Evolutionary conservation across 2,329 filamentous ascomycete genomes (phyloP), one percentile per base, ranked within the genome.

Genomic region (Teratosphaeria viscida): DNA sequence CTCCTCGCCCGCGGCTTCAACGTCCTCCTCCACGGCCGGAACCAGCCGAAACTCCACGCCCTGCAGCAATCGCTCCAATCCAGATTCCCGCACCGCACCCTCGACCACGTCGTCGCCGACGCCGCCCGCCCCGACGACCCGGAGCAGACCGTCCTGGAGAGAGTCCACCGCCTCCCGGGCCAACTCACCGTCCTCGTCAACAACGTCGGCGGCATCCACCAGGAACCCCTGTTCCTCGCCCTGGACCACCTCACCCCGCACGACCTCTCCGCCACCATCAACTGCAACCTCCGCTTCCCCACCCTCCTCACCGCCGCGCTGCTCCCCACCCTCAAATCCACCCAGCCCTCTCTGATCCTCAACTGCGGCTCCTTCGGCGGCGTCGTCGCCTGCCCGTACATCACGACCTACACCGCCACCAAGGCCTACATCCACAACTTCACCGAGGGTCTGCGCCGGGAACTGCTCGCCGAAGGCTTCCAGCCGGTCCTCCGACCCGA

Each of bases 11-110:
- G 70, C 14, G 80, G 81, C 54, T 84, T 84, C 75, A 81, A 82
- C 64, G 74, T 85, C 37, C 73, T 84, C 16, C 66, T 85, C 8
- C 82, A 85, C 62, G 82, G 82, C n/a, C 78, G 81, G 39, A 82
- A 81, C 60, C 62, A 64, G 2, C 61, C 70, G 3, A 84, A 83
- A 64, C 74, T 85, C 2, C 66, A 74, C 2, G 59, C 59, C 1
- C 71, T 81, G n/a, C 67, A 72, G n/a, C 57, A 66, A 1, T 68
- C 75, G 29, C 74, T 85, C 0, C 61, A 67, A 1, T n/a, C 64
- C 0, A 60, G 70, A 8, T 77, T 76, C 59, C 80, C 81, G 0
- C 39, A 63, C 1, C 67, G 71, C 14, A 67, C 71, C 29, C 75
- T 79, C 57, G 71, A 73, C 32, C 68, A 71, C 52, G 67, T 81